Evolutionary conservation across 2,329 filamentous ascomycete species (phyloP), one percentile per base, ranked within the genome.

Genomic region (Colletotrichum viniferum): DNA sequence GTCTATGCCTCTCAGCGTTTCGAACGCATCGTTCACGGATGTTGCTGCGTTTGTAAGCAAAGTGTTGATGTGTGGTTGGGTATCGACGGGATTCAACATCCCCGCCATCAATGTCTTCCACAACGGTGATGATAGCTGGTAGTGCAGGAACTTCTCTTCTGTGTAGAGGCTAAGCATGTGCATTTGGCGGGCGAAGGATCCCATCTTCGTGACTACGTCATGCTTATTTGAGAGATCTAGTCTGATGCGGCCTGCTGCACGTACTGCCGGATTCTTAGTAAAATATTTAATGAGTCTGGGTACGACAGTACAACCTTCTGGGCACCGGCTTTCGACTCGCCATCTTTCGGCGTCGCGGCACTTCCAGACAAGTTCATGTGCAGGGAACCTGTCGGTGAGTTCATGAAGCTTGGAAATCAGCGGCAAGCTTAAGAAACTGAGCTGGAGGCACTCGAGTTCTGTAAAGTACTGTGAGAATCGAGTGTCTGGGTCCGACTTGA

Each of bases 261-360:
- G 30, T 7, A 61, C 26, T 61, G 9, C 16, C 7, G 13, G 9
- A 4, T 36, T n/a, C 32, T 63, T 24, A 24, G 58, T 2, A 62
- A 0, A 21, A 7, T 1, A 1, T 16, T n/a, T 4, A 0, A 5
- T 1, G 14, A 38, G 4, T 4, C 9, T 21, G 13, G n/a, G 1
- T 5, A 14, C 2, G 2, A 24, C 2, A 4, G 30, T 5, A 3
- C 32, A 14, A 63, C 60, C 60, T 63, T 21, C 18, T 7, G 30
- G 30, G 13, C 30, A 63, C 9, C 32, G 60, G 9, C 30, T 21
- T 14, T 34, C 16, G 1, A 32, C 0, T 38, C 21, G 30, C 60
- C 30, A 63, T 14, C 32, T 38, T n/a, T 18, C 60, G 13, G n/a
- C 16, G 4, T 63, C 21, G 1, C 60, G 60, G 21, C 60, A 63